phyloP scores from a whole-genome alignment of 1,284 basidiomycete species.

The Cryptococcus sp. region DNA sequence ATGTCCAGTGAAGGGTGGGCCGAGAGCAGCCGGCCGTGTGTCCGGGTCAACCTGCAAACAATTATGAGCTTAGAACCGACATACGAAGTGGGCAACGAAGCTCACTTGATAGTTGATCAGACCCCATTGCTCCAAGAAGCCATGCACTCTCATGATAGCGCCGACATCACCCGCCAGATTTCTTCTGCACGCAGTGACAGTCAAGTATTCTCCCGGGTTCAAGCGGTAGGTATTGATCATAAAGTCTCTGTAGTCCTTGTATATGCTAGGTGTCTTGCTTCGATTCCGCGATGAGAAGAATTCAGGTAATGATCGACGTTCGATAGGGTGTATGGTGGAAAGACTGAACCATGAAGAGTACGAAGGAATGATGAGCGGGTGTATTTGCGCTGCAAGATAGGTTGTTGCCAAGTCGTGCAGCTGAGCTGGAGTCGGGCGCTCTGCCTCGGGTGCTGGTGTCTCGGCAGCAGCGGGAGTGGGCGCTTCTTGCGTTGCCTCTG shows the following conservation, averaged over 20 bases:
- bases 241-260: conserved; percentile 99
- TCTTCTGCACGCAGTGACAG: conserved; percentile 92
- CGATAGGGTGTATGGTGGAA: conserved; percentile 85
- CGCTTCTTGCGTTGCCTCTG: conserved; percentile 8
- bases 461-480: conserved; percentile 19
- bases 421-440: conserved; percentile 41
- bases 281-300: conserved; percentile 97
- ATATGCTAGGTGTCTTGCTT: conserved; percentile 93
- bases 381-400: conserved; percentile 95
- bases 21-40: conserved; percentile 87
- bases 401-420: conserved; percentile 53
- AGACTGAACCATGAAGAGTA: conserved; percentile 99
- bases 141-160: conserved; percentile 98
- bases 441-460: conserved; percentile 26
- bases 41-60: conserved; percentile 88
- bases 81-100: not conserved
- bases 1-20: conserved; percentile 97
- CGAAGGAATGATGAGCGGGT: conserved; percentile 94
- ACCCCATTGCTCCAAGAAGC: conserved; percentile 98
- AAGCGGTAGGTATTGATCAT: conserved; percentile 99
- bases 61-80: conserved; percentile 24
- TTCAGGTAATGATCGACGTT: conserved; percentile 89
- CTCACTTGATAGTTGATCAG: conserved; percentile 96
- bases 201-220: conserved; percentile 92
- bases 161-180: conserved; percentile 98